Conservation (phyloP, 176 grass and related monocot species). For the Avena atlantica region DNA sequence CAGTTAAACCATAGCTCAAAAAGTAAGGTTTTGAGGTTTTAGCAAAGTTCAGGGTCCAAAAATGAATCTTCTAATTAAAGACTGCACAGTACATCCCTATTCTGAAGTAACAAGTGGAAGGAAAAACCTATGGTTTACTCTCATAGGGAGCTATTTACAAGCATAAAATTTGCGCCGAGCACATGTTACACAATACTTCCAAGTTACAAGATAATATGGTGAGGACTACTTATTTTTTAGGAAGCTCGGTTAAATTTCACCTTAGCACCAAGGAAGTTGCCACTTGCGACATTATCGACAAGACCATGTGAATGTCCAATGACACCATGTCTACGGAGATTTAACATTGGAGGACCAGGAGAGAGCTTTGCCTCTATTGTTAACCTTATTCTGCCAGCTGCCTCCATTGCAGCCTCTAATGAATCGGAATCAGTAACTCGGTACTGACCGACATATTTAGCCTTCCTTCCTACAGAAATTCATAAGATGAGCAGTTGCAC, state of each 20-base stretch:
- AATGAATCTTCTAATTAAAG: not conserved
- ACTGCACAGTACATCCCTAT: not conserved
- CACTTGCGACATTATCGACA: conserved; percentile 85
- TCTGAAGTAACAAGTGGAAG: not conserved
- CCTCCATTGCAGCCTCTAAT: conserved; percentile 86
- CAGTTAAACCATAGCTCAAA: not conserved
- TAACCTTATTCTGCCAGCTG: conserved; percentile 80
- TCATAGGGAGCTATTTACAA: conserved; percentile 18
- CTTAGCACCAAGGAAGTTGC: conserved; percentile 98
- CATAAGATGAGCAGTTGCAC: conserved; percentile 5
- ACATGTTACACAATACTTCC: conserved; percentile 1
- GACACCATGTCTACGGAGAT: conserved; percentile 82
- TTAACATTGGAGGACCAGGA: conserved; percentile 93
- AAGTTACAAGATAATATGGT: conserved; percentile 3
- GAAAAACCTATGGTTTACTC: not conserved
- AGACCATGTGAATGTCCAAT: conserved; percentile 77
- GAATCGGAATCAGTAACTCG: conserved; percentile 84
- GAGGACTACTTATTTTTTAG: conserved; percentile 13
- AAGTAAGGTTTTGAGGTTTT: not conserved
- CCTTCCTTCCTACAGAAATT: conserved; percentile 71
- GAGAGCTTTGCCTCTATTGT: conserved; percentile 95
- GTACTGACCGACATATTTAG: conserved; percentile 73
- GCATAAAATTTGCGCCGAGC: not conserved
- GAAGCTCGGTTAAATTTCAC: conserved; percentile 38
- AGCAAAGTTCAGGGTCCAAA: conserved; percentile 12